A percentile compares a stretch with the other conserved stretches of the same genome.
phyloP scores from a whole-genome alignment of 805 yeast genomes.

The Yarrowia yakushimensis region DNA sequence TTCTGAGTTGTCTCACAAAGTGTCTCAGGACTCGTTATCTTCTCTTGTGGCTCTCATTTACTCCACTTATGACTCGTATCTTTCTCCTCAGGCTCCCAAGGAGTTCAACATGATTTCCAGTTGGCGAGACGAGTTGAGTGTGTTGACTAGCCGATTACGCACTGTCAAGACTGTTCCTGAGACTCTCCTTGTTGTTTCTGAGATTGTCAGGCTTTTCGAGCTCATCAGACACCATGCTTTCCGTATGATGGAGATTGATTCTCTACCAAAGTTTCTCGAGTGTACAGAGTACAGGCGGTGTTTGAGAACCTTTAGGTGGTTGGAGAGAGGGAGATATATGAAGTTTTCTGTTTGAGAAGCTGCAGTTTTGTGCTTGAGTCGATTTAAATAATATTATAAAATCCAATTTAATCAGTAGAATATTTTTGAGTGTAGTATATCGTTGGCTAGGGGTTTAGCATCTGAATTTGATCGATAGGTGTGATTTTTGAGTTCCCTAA shows the following conservation, averaged over 20 bases:
- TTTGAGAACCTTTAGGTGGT: constrained; percentile 3
- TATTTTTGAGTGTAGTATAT: too few relatives aligned
- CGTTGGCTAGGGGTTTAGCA: too few relatives aligned
- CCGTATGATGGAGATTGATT: constrained; percentile 23
- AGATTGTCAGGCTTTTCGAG: background rate
- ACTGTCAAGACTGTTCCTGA: background rate
- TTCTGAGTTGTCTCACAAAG: background rate
- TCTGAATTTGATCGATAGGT: too few relatives aligned
- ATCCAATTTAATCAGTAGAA: too few relatives aligned
- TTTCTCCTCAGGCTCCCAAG: constrained; percentile 46
- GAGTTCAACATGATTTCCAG: constrained; percentile 53
- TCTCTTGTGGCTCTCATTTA: background rate
- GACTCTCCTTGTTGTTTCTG: constrained; percentile 37
- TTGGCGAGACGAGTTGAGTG: background rate
- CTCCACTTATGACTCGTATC: background rate
- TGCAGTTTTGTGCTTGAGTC: too few relatives aligned
- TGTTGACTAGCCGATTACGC: background rate
- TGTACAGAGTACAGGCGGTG: background rate
- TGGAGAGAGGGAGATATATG: background rate
- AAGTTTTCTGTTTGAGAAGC: background rate
- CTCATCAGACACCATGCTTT: background rate
- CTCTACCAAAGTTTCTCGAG: constrained; percentile 5
- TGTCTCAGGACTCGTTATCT: background rate
- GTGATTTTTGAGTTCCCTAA: too few relatives aligned
- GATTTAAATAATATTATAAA: too few relatives aligned